Evolutionary conservation across 441 rosid genomes (phyloP), one percentile per base, ranked within the genome.

Genomic region (Bocquillonia castaneifolia): DNA sequence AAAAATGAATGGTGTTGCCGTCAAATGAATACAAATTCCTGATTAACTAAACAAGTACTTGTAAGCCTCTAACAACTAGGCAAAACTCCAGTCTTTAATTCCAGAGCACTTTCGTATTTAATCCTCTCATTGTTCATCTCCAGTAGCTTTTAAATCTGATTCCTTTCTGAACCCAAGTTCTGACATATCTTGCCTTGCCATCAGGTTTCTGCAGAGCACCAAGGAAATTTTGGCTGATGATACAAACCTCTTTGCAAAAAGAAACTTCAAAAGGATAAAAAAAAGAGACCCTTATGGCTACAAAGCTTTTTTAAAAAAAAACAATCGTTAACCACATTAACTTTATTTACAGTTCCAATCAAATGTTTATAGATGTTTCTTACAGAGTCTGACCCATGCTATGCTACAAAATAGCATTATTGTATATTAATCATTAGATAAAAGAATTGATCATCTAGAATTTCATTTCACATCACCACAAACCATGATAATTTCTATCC

Each of bases 151-250:
- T 32, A 34, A 12, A 26, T 74, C 74, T 31, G 58, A 25, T 68
- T 74, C 85, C 73, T 85, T 80, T 54, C 79, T 64, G 66, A 89
- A 89, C 59, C 93, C 92, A 51, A 91, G 96, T 69, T 89, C 91
- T 1, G 86, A 78, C 88, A 88, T 78, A 61, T 86, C 86, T 76
- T 91, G 96, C 79, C 81, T 88, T 18, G 96, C 97, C 97, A 89
- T 88, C 86, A 92, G 84, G 77, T 92, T 89, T 79, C 97, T 92
- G 83, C 68, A 61, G 29, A 50, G 70, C 23, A 56, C 39, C 45
- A 62, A 45, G 0, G 50, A 66, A 74, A 14, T 22, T 25, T 52
- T 37, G 32, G 59, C 23, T 47, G 25, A 58, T 36, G 23, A 22
- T 14, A 58, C 40, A 58, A 31, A n/a, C 10, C 44, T 29, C 20